These are phyloP conservation scores for Metarhizium brunneum DNA, from an alignment of 2,329 filamentous ascomycete genomes.

Conservation along the genomic window DNA sequence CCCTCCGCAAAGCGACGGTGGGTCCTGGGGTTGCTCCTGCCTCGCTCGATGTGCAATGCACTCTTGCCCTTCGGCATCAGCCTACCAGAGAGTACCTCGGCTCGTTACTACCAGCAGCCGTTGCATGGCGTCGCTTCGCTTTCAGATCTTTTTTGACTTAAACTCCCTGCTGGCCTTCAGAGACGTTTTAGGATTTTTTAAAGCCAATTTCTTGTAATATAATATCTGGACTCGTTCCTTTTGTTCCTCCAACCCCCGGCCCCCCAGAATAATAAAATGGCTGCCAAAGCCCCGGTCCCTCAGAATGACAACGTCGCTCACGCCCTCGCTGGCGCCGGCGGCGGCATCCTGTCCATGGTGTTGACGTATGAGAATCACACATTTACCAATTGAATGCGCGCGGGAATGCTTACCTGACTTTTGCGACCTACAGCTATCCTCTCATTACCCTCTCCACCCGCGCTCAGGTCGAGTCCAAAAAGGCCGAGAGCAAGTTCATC, in stretches of 20 bases:
- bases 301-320: constrained; percentile 97
- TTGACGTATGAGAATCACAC: constrained; percentile 56
- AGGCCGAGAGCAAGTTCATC: constrained; percentile 75
- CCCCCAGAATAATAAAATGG: constrained; percentile 13
- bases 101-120: not conserved
- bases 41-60: not conserved
- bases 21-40: not conserved
- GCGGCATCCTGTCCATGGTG: constrained; percentile 90
- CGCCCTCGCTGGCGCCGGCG: constrained; percentile 84
- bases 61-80: constrained; percentile 5
- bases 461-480: constrained; percentile 94
- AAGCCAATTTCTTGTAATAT: not conserved
- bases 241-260: not conserved
- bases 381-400: not conserved
- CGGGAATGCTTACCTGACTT: not conserved
- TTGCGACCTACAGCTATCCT: constrained; percentile 57
- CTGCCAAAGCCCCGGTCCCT: constrained; percentile 56
- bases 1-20: not conserved
- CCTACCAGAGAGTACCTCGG: constrained; percentile 2
- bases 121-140: not conserved
- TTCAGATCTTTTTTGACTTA: not conserved
- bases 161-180: not conserved
- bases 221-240: not conserved
- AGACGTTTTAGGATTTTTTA: not conserved
- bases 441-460: constrained; percentile 95